phyloP scores from a whole-genome alignment of 495 filamentous ascomycete genomes.

The Talaromyces adpressus region DNA sequence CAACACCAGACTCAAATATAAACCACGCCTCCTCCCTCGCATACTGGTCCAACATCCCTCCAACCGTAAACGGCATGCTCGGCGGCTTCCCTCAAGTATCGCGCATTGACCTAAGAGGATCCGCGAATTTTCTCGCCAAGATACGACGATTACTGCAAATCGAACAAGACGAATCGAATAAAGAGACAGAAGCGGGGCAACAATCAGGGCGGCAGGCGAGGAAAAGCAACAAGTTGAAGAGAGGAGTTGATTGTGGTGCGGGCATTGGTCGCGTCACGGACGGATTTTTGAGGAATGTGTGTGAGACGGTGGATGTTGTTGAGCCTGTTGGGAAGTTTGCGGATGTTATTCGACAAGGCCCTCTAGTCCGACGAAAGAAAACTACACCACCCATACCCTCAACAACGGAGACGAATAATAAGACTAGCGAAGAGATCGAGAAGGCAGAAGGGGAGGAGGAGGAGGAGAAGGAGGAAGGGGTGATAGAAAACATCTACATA shows the following conservation, averaged over 20 bases:
- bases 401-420: neutral
- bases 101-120: slow-evolving; percentile 70
- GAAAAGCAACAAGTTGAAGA: slow-evolving; percentile 18
- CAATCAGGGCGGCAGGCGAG: neutral
- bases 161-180: neutral
- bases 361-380: slow-evolving; percentile 20
- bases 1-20: slow-evolving; percentile 6
- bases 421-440: neutral
- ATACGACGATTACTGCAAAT: slow-evolving; percentile 42
- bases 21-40: slow-evolving; percentile 26
- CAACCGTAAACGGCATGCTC: slow-evolving; percentile 74
- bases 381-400: neutral
- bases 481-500: slow-evolving; percentile 61
- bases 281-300: slow-evolving; percentile 46
- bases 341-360: slow-evolving; percentile 22
- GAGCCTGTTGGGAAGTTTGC: slow-evolving; percentile 52
- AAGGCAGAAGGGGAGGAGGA: slow-evolving; percentile 8
- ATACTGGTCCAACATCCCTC: slow-evolving; percentile 72
- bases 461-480: slow-evolving; percentile 15
- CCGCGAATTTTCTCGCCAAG: slow-evolving; percentile 69
- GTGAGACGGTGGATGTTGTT: slow-evolving; percentile 48
- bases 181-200: neutral
- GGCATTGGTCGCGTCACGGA: slow-evolving; percentile 58
- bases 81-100: slow-evolving; percentile 72
- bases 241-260: slow-evolving; percentile 54